phyloP scores from a whole-genome alignment of 2,329 filamentous ascomycete genomes.

The Nigrograna mackinnonii region DNA sequence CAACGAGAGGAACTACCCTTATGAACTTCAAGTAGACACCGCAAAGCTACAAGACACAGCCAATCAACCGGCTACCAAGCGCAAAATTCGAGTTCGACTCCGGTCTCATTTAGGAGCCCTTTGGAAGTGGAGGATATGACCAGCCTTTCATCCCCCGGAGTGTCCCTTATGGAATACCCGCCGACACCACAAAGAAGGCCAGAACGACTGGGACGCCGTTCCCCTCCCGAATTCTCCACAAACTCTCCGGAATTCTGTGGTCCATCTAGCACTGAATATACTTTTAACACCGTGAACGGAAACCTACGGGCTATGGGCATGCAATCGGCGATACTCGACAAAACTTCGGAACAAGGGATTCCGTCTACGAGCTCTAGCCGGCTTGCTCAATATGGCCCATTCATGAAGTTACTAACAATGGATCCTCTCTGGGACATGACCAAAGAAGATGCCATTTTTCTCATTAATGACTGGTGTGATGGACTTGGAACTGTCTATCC shows the following conservation, averaged over 20 bases:
- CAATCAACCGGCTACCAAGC: no score
- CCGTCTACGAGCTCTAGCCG: constrained; percentile 7
- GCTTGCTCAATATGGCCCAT: constrained; percentile 11
- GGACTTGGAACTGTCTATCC: constrained; percentile 11
- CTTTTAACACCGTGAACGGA: constrained; percentile 12
- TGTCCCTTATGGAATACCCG: no score
- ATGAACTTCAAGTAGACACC: no score
- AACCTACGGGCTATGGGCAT: constrained; percentile 13
- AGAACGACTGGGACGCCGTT: background rate
- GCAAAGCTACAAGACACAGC: no score
- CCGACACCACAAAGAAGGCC: no score
- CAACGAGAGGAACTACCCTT: no score
- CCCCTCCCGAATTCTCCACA: constrained; percentile 5
- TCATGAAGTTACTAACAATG: constrained; percentile 13
- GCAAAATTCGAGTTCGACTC: no score
- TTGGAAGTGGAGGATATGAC: no score
- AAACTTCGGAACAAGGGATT: constrained; percentile 2
- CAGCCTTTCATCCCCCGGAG: no score
- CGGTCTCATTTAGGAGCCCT: no score
- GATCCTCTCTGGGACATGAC: constrained; percentile 15
- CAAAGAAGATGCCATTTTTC: constrained; percentile 4
- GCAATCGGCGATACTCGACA: constrained; percentile 12
- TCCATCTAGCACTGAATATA: constrained; percentile 12
- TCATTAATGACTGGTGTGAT: constrained; percentile 13
- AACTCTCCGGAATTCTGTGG: constrained; percentile 10